These are phyloP conservation scores for Aphanomyces invadans DNA, from an alignment of 352 stramenopile species.

Conservation along the genomic window DNA sequence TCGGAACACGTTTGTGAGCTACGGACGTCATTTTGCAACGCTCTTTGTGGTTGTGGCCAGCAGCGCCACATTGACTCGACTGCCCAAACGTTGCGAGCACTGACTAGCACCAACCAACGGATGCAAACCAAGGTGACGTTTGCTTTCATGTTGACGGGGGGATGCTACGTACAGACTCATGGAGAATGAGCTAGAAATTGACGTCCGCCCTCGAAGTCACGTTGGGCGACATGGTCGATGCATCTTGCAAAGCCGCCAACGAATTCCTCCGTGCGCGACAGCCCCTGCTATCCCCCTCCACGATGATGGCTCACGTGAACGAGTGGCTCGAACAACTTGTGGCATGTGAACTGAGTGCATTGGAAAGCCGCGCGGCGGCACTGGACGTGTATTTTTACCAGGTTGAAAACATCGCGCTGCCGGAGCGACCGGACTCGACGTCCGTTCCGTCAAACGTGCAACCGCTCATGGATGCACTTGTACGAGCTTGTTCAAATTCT, in stretches of 20 bases:
- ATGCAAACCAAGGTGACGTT: not conserved
- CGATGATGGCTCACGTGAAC: not conserved
- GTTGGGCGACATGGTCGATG: constrained; percentile 22
- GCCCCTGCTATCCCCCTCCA: not conserved
- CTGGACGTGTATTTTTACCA: constrained; percentile 7
- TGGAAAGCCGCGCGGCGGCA: not conserved
- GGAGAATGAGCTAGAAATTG: not conserved
- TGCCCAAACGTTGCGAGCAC: not conserved
- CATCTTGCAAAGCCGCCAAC: not conserved
- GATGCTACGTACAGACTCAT: not conserved
- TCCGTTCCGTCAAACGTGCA: not conserved
- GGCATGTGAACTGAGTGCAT: not conserved
- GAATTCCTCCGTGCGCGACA: constrained; percentile 3
- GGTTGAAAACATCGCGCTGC: not conserved
- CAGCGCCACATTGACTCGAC: not conserved
- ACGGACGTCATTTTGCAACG: not conserved
- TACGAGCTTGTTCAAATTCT: not conserved
- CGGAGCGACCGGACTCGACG: not conserved
- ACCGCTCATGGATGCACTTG: not conserved
- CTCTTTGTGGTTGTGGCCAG: not conserved
- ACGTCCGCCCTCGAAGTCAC: constrained; percentile 10
- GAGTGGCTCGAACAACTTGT: constrained; percentile 1
- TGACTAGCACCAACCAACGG: not conserved
- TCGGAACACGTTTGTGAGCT: not conserved
- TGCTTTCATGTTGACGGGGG: not conserved